Conservation (phyloP, 1,139 yeast genomes). For the Candida pseudocylindracea region DNA sequence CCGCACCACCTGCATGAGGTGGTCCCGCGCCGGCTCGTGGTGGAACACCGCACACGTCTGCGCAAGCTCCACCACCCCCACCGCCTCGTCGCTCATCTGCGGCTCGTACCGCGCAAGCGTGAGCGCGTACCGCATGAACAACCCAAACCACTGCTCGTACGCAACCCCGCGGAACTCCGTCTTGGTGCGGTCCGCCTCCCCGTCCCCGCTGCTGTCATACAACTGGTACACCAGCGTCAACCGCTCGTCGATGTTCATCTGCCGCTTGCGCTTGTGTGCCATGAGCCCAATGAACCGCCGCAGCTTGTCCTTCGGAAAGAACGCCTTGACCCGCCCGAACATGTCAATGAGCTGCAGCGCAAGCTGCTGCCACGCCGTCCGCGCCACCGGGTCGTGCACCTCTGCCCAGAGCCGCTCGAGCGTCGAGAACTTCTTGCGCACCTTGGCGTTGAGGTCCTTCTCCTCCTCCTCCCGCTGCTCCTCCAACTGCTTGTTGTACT, state of each 20-base stretch:
- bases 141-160: constrained; percentile 66
- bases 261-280: constrained; percentile 33
- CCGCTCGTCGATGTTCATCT: constrained; percentile 48
- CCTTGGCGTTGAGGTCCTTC: constrained; percentile 33
- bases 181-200: constrained; percentile 14
- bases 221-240: constrained; percentile 43
- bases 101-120: constrained; percentile 39
- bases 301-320: constrained; percentile 58
- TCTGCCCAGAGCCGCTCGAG: constrained; percentile 36
- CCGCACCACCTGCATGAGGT: constrained; percentile 38
- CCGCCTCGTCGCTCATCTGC: constrained; percentile 34
- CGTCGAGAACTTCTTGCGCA: constrained; percentile 41
- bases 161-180: constrained; percentile 51
- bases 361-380: constrained; percentile 61
- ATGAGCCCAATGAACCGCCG: constrained; percentile 49
- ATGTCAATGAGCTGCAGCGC: constrained; percentile 71
- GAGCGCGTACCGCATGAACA: constrained; percentile 62
- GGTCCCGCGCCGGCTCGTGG: constrained; percentile 31
- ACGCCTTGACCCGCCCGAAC: constrained; percentile 53
- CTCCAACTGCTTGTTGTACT: constrained; percentile 22
- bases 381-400: constrained; percentile 34
- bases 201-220: constrained; percentile 29
- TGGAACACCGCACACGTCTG: constrained; percentile 55
- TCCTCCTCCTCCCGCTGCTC: constrained; percentile 37
- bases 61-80: constrained; percentile 50